Evolutionary conservation across 345 rosid species (phyloP).

Genomic region (Populus nigra): DNA sequence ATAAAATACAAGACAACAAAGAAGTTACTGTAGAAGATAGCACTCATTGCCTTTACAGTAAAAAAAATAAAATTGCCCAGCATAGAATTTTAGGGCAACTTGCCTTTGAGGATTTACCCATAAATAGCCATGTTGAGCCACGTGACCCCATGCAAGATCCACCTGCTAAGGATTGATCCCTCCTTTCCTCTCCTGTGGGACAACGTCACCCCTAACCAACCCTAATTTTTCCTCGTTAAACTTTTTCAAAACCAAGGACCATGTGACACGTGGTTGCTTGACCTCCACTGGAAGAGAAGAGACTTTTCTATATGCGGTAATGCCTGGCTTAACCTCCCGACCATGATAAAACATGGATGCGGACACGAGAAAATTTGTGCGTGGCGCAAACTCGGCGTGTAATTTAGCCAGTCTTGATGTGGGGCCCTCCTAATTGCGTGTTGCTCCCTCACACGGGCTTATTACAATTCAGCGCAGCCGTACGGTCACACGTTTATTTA

Average conservation of each 20-base stretch:
- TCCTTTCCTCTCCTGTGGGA: not conserved
- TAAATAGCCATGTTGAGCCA: not conserved
- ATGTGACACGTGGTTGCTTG: slow-evolving; percentile 11
- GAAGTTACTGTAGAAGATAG: no score
- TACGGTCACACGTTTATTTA: no score
- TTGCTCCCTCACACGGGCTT: not conserved
- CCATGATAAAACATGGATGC: not conserved
- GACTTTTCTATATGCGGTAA: not conserved
- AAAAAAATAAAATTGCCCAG: no score
- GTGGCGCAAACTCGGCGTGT: not conserved
- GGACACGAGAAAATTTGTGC: not conserved
- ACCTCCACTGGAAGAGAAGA: not conserved
- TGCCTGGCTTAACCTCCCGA: not conserved
- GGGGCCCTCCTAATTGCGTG: not conserved
- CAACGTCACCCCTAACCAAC: not conserved
- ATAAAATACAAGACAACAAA: no score
- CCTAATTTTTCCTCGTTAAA: not conserved
- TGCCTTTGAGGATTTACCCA: no score
- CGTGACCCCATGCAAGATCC: not conserved
- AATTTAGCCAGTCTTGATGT: not conserved
- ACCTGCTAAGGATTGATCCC: not conserved
- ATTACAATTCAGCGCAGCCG: no score
- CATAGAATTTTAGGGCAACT: no score
- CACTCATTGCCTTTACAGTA: no score
- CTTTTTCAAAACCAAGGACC: not conserved